These are phyloP conservation scores for Ambrosia trifida DNA, from an alignment of 129 eudicot species.

Conservation along the genomic window DNA sequence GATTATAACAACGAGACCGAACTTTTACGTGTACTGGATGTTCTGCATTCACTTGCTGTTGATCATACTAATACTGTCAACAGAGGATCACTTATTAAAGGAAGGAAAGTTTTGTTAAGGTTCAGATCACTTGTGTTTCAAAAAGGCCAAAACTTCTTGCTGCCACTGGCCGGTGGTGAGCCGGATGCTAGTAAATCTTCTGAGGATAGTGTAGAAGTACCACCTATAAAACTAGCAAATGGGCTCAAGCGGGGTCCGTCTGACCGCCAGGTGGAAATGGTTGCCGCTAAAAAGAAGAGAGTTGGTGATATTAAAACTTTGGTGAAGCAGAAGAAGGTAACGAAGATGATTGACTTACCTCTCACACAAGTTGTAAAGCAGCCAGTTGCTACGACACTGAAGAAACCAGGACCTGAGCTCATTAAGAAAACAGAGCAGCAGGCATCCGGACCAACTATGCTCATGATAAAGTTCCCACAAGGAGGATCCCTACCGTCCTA, in stretches of 20 bases:
- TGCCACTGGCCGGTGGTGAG: not conserved
- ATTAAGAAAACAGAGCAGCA: slow-evolving; percentile 38
- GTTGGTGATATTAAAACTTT: slow-evolving; percentile 41
- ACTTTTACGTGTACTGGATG: not conserved
- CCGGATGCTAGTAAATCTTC: not conserved
- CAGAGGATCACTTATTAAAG: not conserved
- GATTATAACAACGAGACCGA: not conserved
- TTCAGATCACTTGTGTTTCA: slow-evolving; percentile 7
- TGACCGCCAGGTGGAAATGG: slow-evolving; percentile 57
- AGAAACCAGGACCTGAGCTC: slow-evolving; percentile 36
- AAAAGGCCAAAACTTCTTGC: not conserved
- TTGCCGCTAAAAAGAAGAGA: slow-evolving; percentile 66
- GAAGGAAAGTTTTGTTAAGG: not conserved
- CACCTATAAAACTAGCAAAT: not conserved
- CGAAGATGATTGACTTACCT: slow-evolving; percentile 35
- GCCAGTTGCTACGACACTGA: slow-evolving; percentile 23
- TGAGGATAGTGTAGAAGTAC: not conserved
- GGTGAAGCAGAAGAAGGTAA: slow-evolving; percentile 46
- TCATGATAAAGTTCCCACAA: slow-evolving; percentile 69
- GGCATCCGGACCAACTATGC: slow-evolving; percentile 58
- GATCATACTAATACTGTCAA: not conserved
- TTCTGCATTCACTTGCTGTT: slow-evolving; percentile 5
- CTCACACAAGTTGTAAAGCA: slow-evolving; percentile 37
- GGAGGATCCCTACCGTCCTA: slow-evolving; percentile 64
- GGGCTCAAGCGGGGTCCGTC: not conserved